Conservation (phyloP, 2,329 filamentous ascomycete genomes). For the Nannizziopsis barbatae region DNA sequence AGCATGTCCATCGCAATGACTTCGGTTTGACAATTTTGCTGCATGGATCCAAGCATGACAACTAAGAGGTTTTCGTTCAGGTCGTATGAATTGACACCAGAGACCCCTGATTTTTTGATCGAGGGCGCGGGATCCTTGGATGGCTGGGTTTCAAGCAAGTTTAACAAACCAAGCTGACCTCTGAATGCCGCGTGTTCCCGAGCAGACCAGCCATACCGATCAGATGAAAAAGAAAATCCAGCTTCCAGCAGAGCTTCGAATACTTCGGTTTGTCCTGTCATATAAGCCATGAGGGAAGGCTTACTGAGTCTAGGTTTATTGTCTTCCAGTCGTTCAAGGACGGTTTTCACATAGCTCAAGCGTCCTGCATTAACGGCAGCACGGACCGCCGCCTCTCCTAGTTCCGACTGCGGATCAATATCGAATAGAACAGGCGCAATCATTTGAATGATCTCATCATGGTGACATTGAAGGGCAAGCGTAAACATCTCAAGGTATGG, state of each 20-base stretch:
- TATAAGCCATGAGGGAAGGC: slow-evolving; percentile 25
- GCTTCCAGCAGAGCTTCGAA: slow-evolving; percentile 22
- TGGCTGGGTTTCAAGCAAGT: slow-evolving; percentile 9
- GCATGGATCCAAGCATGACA: slow-evolving; percentile 17
- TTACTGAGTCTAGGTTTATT: slow-evolving; percentile 14
- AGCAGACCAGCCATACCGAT: slow-evolving; percentile 27
- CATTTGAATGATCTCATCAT: slow-evolving; percentile 14
- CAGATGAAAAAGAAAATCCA: slow-evolving; percentile 18
- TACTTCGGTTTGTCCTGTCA: slow-evolving; percentile 20
- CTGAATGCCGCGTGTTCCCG: slow-evolving; percentile 28
- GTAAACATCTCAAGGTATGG: slow-evolving; percentile 8
- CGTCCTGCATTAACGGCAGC: slow-evolving; percentile 18
- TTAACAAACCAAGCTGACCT: slow-evolving; percentile 24
- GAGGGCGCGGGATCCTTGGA: background rate
- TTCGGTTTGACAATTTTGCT: slow-evolving; percentile 11
- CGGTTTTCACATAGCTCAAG: slow-evolving; percentile 14
- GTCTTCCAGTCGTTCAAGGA: slow-evolving; percentile 6
- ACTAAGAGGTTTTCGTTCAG: slow-evolving; percentile 10
- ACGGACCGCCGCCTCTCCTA: slow-evolving; percentile 19
- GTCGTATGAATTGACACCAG: background rate
- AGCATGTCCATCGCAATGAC: slow-evolving; percentile 12
- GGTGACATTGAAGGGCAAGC: slow-evolving; percentile 12
- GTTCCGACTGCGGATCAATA: slow-evolving; percentile 7
- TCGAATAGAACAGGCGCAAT: slow-evolving; percentile 10
- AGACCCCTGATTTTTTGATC: background rate